phyloP scores from a whole-genome alignment of 345 rosid species.

The Arabis hirsuta region DNA sequence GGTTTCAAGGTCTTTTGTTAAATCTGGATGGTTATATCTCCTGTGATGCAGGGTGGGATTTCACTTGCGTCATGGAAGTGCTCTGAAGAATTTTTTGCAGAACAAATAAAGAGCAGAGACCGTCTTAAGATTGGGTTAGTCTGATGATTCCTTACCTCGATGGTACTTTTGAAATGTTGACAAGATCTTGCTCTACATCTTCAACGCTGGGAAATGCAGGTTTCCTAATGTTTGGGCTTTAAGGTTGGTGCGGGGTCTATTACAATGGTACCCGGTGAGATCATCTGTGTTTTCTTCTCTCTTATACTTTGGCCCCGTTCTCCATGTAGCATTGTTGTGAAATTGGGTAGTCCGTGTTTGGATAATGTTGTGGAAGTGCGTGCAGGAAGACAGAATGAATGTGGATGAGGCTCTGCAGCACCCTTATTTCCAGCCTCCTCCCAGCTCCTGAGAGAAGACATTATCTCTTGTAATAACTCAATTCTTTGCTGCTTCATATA shows the following conservation, averaged over 20 bases:
- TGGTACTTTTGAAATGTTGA: slow-evolving; percentile 1
- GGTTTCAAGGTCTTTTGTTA: not conserved
- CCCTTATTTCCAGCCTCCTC: slow-evolving; percentile 75
- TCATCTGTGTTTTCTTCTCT: not conserved
- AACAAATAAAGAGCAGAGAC: slow-evolving; percentile 86
- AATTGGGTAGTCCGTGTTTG: not conserved
- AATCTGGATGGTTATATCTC: not conserved
- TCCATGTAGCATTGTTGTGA: not conserved
- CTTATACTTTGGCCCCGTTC: slow-evolving; percentile 8
- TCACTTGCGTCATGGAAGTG: slow-evolving; percentile 97
- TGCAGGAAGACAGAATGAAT: slow-evolving; percentile 70
- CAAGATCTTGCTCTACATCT: not conserved
- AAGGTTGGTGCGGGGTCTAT: slow-evolving; percentile 79
- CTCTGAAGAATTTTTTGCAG: slow-evolving; percentile 82
- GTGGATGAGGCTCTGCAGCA: slow-evolving; percentile 79
- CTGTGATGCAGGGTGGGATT: slow-evolving; percentile 57
- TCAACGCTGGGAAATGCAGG: slow-evolving; percentile 47
- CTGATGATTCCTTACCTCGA: slow-evolving; percentile 8
- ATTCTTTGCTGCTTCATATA: not conserved
- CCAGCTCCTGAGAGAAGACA: slow-evolving; percentile 14
- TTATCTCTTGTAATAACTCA: not conserved
- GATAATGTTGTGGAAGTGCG: slow-evolving; percentile 10
- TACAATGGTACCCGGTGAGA: slow-evolving; percentile 90
- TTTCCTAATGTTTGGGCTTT: slow-evolving; percentile 85
- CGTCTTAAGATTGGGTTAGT: slow-evolving; percentile 82